Evolutionary conservation across 2,329 filamentous ascomycete genomes (phyloP), one percentile per base, ranked within the genome.

Genomic region (Nothopassalora personata): DNA sequence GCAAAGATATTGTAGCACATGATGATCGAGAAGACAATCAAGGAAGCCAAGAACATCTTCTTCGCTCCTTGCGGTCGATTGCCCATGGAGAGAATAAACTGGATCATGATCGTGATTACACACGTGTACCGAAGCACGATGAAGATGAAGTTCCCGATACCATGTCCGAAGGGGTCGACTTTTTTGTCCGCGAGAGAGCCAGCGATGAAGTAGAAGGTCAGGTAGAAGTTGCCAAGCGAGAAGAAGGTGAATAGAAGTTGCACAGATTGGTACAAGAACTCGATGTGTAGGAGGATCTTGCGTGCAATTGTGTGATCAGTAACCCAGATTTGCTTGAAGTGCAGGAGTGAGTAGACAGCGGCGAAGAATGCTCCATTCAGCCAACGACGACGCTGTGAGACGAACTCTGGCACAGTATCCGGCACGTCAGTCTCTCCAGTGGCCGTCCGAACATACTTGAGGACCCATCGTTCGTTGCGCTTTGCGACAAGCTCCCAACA

Each of bases 321-420:
- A 27, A 78, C 76, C 89, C 93, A 96, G 70, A 99, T 87, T 75
- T 99, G 95, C 67, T 84, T 87, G 75, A 93, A 96, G 76, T 99
- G 94, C 46, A 97, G 89, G 3, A 97, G 85, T 1, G 93, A 97
- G 80, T 97, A 99, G 54, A 97, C 92, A 47, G 94, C 94, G 0
- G 94, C 95, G 73, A 99, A 99, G 80, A 99, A 99, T 66, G 94
- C 94, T 71, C 94, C 94, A 73, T 99, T 99, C 62, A 99, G 86
- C 94, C 94, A 99, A 75, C 94, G 86, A 72, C 94, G 86, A 71
- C 94, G 88, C 72, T 99, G 94, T 0, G 92, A 97, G 70, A 99
- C 92, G 71, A 99, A 99, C 69, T 99, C 94, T 1, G 95, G 92
- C 1, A 99, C 90, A 8, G 90, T 77, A 74, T 99, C 94, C 90